Evolutionary conservation across 495 filamentous ascomycete genomes (phyloP).

Genomic region (Podospora anserina): DNA sequence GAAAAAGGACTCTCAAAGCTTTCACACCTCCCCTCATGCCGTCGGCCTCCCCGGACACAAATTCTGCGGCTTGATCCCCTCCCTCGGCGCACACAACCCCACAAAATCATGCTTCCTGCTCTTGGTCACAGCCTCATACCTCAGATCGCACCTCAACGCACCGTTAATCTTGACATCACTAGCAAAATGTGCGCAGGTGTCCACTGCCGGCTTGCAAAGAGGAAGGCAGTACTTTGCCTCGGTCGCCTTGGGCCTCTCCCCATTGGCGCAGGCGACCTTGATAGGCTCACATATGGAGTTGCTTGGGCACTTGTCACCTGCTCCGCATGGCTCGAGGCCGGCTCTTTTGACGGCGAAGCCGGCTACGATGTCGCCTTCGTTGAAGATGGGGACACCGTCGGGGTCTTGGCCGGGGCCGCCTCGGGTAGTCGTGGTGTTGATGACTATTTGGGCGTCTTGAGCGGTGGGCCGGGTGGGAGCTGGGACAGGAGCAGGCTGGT

Average conservation of each 20-base stretch:
- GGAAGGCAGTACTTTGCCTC: neutral
- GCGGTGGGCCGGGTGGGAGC: neutral
- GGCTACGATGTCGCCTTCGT: slow-evolving; percentile 4
- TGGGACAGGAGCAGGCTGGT: neutral
- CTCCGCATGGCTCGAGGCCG: neutral
- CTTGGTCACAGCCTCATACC: no score
- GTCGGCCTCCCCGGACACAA: no score
- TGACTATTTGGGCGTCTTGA: neutral
- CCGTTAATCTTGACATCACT: no score
- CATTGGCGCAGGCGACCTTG: neutral
- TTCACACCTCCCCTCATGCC: no score
- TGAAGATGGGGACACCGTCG: neutral
- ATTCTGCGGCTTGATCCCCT: no score
- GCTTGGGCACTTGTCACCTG: neutral
- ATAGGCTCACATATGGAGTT: neutral
- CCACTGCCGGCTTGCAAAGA: neutral
- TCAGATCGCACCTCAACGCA: no score
- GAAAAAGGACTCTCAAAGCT: no score
- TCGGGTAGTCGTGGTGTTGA: neutral
- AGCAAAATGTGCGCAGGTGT: no score
- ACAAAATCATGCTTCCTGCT: no score
- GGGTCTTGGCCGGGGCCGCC: neutral
- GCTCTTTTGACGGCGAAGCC: neutral
- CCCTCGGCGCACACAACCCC: no score
- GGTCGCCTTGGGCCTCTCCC: neutral